Base-by-base conservation (phyloP, 208 protist species). In the Leishmania major region DNA sequence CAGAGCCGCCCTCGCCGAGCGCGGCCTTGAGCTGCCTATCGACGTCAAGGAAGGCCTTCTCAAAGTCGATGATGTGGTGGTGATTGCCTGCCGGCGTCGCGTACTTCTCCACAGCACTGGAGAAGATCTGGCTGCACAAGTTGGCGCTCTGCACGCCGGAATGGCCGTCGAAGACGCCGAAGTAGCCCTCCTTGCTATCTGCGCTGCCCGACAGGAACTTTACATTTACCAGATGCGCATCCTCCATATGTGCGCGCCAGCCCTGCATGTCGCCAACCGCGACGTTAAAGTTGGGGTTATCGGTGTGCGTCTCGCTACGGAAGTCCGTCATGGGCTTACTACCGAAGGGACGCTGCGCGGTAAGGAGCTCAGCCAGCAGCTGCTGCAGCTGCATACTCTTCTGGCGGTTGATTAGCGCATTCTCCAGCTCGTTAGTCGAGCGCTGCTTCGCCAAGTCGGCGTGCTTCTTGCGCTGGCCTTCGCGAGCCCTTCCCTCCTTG, bases 81-180 rank as follows among this genome's bases (percentile, higher is more conserved):
- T 82, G 43, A 37, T 83, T 71, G 45, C 66, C 80, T 37, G 60
- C 71, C 57, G 64, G 62, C 77, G 47, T 89, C 1, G 82, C 75
- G 74, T 90, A 73, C 79, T 80, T 81, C 75, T 83, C 78, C 13
- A 92, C 69, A 3, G 91, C 75, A 47, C 66, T 71, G 28, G 89
- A 66, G 35, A 98, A 89, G 5, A 81, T 40, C 45, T 80, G 82
- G 28, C 84, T 75, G 84, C 90, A 92, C 55, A 81, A 67, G 43
- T 81, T 85, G 25, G 93, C 94, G 43, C 83, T 84, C 37, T 77
- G 77, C 55, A 87, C 85, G 55, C 94, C 94, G 28, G 87, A 91
- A 83, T 98, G 96, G 71, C 96, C 96, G 76, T 98, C 96, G 81
- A 97, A 98, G 31, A 98, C 95, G 53, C 87, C 86, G 85, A 97